Evolutionary conservation across 108 stramenopile species (phyloP).

Genomic region (Cyclotella choctawhatcheeana): DNA sequence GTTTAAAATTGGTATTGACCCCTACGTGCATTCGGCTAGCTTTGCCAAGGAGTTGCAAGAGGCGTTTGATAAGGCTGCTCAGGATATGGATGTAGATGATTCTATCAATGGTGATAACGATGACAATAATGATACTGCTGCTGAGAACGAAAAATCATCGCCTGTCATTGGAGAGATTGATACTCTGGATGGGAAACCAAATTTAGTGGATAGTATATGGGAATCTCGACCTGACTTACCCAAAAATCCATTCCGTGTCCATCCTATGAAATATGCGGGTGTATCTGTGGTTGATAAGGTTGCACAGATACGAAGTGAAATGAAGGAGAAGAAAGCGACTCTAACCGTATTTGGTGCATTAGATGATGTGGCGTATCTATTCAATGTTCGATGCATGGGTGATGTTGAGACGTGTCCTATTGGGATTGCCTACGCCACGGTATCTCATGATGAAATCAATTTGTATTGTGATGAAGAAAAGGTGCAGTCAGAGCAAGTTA

Average conservation of each 20-base stretch:
- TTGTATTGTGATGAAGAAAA: constrained; percentile 81
- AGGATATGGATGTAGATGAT: constrained; percentile 35
- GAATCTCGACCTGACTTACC: constrained; percentile 80
- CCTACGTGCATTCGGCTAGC: constrained; percentile 76
- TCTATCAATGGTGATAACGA: constrained; percentile 14
- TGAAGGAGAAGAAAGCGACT: constrained; percentile 79
- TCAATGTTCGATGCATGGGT: constrained; percentile 91
- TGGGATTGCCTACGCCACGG: constrained; percentile 90
- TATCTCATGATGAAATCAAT: constrained; percentile 69
- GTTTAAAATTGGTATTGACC: constrained; percentile 78
- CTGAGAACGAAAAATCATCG: background rate
- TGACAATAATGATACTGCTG: background rate
- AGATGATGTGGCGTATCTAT: constrained; percentile 97
- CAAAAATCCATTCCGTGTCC: constrained; percentile 82
- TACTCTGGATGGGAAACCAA: constrained; percentile 57
- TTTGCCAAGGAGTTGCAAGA: constrained; percentile 78
- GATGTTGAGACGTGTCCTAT: constrained; percentile 93
- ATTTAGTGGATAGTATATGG: constrained; percentile 95
- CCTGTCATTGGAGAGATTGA: constrained; percentile 63
- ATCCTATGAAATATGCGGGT: constrained; percentile 92
- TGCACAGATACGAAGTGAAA: constrained; percentile 63
- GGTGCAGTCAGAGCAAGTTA: constrained; percentile 57
- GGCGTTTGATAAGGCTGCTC: constrained; percentile 63
- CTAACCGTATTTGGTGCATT: constrained; percentile 88
- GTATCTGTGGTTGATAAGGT: constrained; percentile 83